A percentile compares a stretch with the other conserved stretches of the same genome.
Conservation (phyloP, 768 basidiomycete genomes). For the Amyloporia xantha region DNA sequence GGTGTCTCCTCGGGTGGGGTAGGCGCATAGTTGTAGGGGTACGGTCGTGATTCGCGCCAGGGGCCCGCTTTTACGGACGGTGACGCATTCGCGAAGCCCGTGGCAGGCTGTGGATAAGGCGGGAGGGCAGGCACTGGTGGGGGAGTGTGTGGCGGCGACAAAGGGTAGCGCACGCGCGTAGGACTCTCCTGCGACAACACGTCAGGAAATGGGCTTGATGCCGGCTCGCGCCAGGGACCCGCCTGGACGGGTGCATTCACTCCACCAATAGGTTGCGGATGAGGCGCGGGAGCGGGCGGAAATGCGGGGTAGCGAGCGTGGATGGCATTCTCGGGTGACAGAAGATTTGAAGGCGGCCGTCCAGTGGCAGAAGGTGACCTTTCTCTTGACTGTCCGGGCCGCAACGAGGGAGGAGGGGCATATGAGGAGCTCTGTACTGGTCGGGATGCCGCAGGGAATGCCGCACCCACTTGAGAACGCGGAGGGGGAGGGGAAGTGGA, state of each 20-base stretch:
- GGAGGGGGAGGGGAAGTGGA: conserved; percentile 1
- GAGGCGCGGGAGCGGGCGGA: conserved; percentile 10
- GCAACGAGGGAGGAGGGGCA: neutral
- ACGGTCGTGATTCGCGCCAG: neutral
- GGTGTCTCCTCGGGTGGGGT: conserved; percentile 6
- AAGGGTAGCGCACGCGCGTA: no score
- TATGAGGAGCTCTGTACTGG: no score
- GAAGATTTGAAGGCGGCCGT: neutral
- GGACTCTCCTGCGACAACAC: no score
- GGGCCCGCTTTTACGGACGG: no score
- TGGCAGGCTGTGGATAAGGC: no score
- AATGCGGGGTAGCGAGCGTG: conserved; percentile 4
- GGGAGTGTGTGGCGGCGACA: no score
- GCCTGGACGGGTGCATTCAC: no score
- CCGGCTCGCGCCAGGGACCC: no score
- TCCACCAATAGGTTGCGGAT: no score
- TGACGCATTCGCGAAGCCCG: no score
- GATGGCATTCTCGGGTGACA: conserved; percentile 7
- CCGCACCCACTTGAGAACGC: neutral
- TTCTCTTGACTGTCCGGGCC: neutral
- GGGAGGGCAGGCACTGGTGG: no score
- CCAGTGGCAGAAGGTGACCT: neutral
- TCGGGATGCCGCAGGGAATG: neutral
- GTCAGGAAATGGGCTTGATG: no score
- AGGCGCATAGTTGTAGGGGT: conserved; percentile 14